Evolutionary conservation across 495 filamentous ascomycete species (phyloP), one percentile per base, ranked within the genome.

Genomic region (Neurospora africana): DNA sequence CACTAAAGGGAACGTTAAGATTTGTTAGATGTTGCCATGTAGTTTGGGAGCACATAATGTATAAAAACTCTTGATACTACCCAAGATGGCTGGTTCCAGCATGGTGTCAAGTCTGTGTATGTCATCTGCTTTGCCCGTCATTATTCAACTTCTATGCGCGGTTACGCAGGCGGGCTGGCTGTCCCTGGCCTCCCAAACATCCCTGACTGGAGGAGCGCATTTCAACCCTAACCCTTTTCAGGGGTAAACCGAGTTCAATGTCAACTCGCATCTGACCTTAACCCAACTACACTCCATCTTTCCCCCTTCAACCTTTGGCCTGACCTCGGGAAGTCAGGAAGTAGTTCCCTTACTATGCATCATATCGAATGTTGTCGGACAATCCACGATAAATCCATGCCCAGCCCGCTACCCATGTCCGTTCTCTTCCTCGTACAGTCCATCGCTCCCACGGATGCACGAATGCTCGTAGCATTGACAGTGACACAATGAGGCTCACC

Each of bases 1-100:
- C 90, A 93, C 83, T 89, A 82, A 67, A 77, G 39, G 65, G 70
- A 67, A 58, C 47, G 69, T 65, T 69, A 72, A 72, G 53, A 65
- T 65, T 65, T 65, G 27, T 65, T 33, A 33, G 27, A 65, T 65
- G 53, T 33, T 65, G 17, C 15, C 27, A 65, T 65, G 53, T 65
- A 65, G 53, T 8, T 17, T 33, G 53, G 53, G 53, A 19, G 23
- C 8, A 65, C 27, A 65, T 65, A 33, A 65, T 65, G 53, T 65
- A 65, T 65, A 65, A 33, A 58, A 65, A 65, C 53, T 65, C 53
- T 65, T 33, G 53, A 65, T 19, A 65, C 53, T 35, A 65, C 27
- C 27, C 53, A 58, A 15, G 47, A 58, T 11, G 21, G 21, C 47
- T 58, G 47, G 47, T 58, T 58, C 47, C n/a, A 33, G 27, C 27